Evolutionary conservation across 495 filamentous ascomycete species (phyloP).

Genomic region (Hypoxylon perforatum): DNA sequence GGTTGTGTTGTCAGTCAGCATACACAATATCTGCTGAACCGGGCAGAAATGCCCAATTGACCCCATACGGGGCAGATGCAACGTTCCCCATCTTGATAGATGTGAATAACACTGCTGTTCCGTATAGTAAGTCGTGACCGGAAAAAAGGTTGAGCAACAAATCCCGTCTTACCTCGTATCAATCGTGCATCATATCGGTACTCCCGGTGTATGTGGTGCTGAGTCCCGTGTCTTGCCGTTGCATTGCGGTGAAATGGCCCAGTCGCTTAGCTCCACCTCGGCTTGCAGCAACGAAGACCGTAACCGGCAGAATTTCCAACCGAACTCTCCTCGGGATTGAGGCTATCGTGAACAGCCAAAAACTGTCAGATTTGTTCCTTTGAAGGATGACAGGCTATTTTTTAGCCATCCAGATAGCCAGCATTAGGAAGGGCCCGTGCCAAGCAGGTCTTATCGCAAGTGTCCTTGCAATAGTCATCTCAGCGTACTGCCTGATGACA

Average conservation of each 20-base stretch:
- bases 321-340: constrained; percentile 28
- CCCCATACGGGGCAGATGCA: constrained; percentile 22
- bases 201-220: constrained; percentile 11
- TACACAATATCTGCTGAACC: constrained; percentile 3
- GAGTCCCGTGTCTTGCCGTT: constrained; percentile 38
- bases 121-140: constrained; percentile 19
- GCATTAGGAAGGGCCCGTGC: not conserved
- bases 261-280: constrained; percentile 39
- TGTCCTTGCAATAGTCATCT: constrained; percentile 6
- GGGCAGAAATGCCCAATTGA: constrained; percentile 26
- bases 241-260: constrained; percentile 34
- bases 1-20: constrained; percentile 19
- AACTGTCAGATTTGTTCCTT: constrained; percentile 7
- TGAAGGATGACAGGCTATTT: constrained; percentile 18
- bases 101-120: constrained; percentile 3
- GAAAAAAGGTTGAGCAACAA: constrained; percentile 8
- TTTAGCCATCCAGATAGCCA: constrained; percentile 12
- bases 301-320: constrained; percentile 36
- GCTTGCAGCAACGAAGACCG: constrained; percentile 36
- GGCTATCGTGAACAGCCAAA: constrained; percentile 34
- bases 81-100: constrained; percentile 13
- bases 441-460: constrained; percentile 9
- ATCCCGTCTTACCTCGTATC: constrained; percentile 24
- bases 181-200: constrained; percentile 33
- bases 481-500: constrained; percentile 11